Evolutionary conservation across 768 basidiomycete species (phyloP), one percentile per base, ranked within the genome.

Genomic region (Kwoniella europaea): DNA sequence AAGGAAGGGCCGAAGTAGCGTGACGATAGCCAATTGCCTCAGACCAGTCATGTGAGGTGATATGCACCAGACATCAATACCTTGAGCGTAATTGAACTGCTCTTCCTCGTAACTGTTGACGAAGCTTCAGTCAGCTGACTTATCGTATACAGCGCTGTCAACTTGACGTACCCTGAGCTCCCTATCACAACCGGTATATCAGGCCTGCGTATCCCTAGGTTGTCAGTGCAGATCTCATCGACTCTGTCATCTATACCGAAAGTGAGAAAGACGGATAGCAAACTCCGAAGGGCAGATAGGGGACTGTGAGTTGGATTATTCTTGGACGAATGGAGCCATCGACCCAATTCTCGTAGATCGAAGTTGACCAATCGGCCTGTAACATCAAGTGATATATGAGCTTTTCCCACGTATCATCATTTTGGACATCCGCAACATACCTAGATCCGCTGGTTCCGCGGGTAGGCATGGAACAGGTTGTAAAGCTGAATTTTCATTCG

Each of bases 1-100:
- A n/a, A 90, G 86, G 77, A 94, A 88, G 0, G 89, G 87, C 53
- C 91, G 88, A 6, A 96, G 86, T 16, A 91, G 81, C 5, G 89
- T 86, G 4, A 90, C 83, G 56, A 96, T 88, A 0, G 88, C 87
- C 4, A 95, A 79, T 4, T 90, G 88, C 15, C 91, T 87, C 2
- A 88, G 86, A 0, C 93, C 92, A 2, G 94, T 91, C 1, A 88
- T 87, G 43, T 87, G 84, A 0, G 87, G 84, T 0, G 93, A 94
- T 20, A 92, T 83, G n/a, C 87, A 88, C 94, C 95, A 97, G 0
- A 85, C 81, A 46, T 87, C 87, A 29, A 77, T 82, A 5, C 88
- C 73, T 43, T 74, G 72, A 5, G 80, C 76, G 3, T 76, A 81
- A n/a, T n/a, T n/a, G n/a, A n/a, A n/a, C n/a, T n/a, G n/a, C n/a